Base-by-base conservation (phyloP, 2,329 filamentous ascomycete genomes). In the Cercospora sp. region DNA sequence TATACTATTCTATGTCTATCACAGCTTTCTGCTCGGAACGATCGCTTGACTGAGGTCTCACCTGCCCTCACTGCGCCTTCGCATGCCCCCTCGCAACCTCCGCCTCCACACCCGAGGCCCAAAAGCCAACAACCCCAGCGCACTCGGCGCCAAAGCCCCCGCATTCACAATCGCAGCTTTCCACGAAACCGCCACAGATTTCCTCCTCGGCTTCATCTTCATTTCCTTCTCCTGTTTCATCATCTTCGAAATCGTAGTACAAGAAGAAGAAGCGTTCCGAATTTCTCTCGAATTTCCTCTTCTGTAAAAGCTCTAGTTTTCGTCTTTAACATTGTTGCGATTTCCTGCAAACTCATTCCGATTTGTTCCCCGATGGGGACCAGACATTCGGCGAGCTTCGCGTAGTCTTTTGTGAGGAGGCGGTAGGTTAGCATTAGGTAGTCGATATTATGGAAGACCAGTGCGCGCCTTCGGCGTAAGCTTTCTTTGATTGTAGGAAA, bases 401-500 rank as follows among this genome's bases (percentile, higher is more conserved):
- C 81, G 74, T 94, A 94, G 76, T 94, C 88, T 78, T 92, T 92
- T 68, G 83, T 83, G 74, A 94, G 75, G 18, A 94, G 79, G 53
- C 85, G 85, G 37, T 91, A 78, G 0, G 91, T 92, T 69, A 94
- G 87, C 84, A 92, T 90, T 62, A 94, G 81, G 77, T 92, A 94
- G 79, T 94, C 91, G 73, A 94, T 92, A 74, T 93, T 89, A 78
- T 90, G 89, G 76, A 94, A 94, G 5, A 93, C 89, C 6, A 94
- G 84, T 0, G 91, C 91, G 21, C 88, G 82, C 92, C 88, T 7
- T 83, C 79, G 0, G 86, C 83, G 74, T 94, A 94, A 2, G 84
- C 85, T 26, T 86, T 80, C 79, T 92, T 93, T 57, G 88, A 86
- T 72, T 88, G 85, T 1, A 94, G 81, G 79, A 94, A 93, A 6